phyloP scores from a whole-genome alignment of 129 eudicot species.

The Chrysanthemum seticuspe region DNA sequence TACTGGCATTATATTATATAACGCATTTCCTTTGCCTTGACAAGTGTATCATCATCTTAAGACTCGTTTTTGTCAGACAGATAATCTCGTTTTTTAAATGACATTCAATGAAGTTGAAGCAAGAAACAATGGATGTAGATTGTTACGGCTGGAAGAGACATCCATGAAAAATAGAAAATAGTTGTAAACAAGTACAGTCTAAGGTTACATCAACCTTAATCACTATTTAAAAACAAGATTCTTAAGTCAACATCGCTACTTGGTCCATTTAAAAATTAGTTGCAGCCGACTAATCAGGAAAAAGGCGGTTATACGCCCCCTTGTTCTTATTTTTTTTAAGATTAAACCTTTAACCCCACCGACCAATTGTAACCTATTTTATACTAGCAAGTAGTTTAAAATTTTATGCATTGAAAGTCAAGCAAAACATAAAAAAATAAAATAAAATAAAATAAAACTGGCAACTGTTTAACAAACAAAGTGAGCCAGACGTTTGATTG shows the following conservation, averaged over 20 bases:
- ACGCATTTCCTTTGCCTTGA: no score
- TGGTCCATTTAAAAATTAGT: conserved; percentile 10
- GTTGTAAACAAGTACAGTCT: conserved; percentile 17
- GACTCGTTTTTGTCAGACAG: no score
- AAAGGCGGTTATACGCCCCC: conserved; percentile 11
- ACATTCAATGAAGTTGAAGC: neutral
- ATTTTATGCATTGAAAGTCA: no score
- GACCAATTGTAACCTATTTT: conserved; percentile 3
- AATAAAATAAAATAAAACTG: no score
- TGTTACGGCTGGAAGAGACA: neutral
- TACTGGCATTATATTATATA: no score
- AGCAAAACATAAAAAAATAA: no score
- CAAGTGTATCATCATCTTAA: no score
- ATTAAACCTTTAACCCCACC: conserved; percentile 14
- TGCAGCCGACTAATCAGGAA: conserved; percentile 24
- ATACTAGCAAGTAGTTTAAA: neutral
- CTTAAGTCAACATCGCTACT: conserved; percentile 17
- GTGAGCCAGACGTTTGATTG: no score
- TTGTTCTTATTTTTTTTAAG: neutral
- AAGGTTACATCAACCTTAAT: conserved; percentile 18
- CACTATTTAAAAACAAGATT: neutral
- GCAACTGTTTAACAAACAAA: neutral
- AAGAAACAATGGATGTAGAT: conserved; percentile 13
- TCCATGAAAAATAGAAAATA: neutral
- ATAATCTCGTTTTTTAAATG: neutral